Conservation (phyloP, 2,329 filamentous ascomycete genomes). For the Ophiostoma ulmi region DNA sequence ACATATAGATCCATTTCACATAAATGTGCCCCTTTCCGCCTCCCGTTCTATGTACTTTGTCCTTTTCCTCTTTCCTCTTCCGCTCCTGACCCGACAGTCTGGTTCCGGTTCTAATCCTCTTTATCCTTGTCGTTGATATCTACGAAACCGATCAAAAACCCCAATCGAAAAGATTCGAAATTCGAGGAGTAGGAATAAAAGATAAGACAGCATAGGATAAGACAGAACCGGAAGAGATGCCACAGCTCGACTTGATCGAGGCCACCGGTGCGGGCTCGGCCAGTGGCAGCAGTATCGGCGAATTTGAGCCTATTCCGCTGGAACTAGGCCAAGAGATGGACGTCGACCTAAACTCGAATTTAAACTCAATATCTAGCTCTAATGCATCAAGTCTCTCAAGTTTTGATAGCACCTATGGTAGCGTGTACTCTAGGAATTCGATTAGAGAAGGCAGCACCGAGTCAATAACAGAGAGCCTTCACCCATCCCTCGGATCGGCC, state of each 20-base stretch:
- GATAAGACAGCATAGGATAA: not conserved
- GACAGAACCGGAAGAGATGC: not conserved
- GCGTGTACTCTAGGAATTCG: not conserved
- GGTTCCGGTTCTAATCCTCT: not conserved
- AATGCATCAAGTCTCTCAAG: not conserved
- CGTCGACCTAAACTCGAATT: not conserved
- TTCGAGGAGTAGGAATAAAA: not conserved
- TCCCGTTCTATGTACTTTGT: not conserved
- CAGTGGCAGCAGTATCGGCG: conserved; percentile 9
- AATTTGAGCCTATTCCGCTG: conserved; percentile 24
- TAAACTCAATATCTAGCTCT: not conserved
- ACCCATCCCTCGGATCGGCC: conserved; percentile 20
- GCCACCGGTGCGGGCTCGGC: conserved; percentile 2
- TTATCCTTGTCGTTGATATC: not conserved
- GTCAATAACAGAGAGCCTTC: not conserved
- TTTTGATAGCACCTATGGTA: not conserved
- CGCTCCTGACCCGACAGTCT: conserved; percentile 2
- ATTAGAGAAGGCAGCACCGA: not conserved
- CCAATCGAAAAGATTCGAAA: not conserved
- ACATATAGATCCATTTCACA: not conserved
- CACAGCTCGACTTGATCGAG: not conserved
- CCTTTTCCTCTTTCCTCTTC: not conserved
- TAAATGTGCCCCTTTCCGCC: not conserved
- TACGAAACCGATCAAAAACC: not conserved
- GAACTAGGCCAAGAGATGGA: conserved; percentile 15